Conservation (phyloP, 108 stramenopile species). For the Discostella stelligeroides region DNA sequence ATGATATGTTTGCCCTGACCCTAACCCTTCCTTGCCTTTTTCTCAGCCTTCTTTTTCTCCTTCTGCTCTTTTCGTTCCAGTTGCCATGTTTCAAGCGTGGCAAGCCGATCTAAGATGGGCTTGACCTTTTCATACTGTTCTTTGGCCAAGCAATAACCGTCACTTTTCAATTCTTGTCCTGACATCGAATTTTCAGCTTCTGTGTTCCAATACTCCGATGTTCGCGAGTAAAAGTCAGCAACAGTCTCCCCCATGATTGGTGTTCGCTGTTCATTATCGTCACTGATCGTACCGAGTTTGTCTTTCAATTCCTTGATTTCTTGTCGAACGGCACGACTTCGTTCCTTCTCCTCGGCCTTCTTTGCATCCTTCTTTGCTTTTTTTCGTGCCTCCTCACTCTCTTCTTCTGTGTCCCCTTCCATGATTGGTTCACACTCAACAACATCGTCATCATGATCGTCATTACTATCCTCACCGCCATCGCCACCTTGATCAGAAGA, state of each 20-base stretch:
- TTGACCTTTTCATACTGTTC: constrained; percentile 59
- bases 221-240: constrained; percentile 86
- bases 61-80: constrained; percentile 39
- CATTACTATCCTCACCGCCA: constrained; percentile 57
- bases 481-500: constrained; percentile 61
- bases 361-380: constrained; percentile 52
- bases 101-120: constrained; percentile 61
- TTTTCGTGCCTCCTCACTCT: constrained; percentile 39
- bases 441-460: constrained; percentile 33
- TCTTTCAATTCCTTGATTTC: constrained; percentile 73
- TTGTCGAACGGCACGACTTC: constrained; percentile 51
- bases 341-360: constrained; percentile 46
- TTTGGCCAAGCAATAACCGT: constrained; percentile 74
- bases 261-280: constrained; percentile 55
- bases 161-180: constrained; percentile 76
- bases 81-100: constrained; percentile 55
- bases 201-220: constrained; percentile 70
- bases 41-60: constrained; percentile 42
- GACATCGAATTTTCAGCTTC: constrained; percentile 49
- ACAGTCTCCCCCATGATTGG: constrained; percentile 68
- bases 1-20: too few species aligned
- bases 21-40: constrained; percentile 44
- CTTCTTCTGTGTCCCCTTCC: constrained; percentile 53
- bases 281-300: constrained; percentile 49
- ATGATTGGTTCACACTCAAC: constrained; percentile 7